A percentile compares a stretch with the other conserved stretches of the same genome.
phyloP scores from a whole-genome alignment of 1,139 yeast genomes.

The Protomyces macrosporus region DNA sequence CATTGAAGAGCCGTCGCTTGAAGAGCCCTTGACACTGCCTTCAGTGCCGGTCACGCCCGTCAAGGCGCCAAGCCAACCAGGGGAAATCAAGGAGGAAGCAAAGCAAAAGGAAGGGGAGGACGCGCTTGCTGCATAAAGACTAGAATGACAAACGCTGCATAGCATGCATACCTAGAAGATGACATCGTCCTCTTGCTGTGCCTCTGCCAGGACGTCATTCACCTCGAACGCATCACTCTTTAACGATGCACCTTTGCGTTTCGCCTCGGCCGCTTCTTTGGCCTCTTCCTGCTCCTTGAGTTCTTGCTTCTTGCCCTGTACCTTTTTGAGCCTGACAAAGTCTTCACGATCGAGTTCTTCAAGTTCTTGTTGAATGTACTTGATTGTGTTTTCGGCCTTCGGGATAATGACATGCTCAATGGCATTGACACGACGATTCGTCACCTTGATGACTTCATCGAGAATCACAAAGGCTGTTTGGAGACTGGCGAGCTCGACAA shows the following conservation, averaged over 20 bases:
- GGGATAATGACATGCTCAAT: slow-evolving; percentile 98
- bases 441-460: slow-evolving; percentile 95
- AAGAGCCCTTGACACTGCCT: background rate
- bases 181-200: slow-evolving; percentile 30
- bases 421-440: slow-evolving; percentile 97
- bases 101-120: background rate
- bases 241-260: background rate
- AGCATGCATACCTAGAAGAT: slow-evolving; percentile 24
- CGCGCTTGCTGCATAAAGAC: background rate
- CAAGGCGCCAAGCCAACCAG: background rate
- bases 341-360: slow-evolving; percentile 98
- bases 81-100: background rate
- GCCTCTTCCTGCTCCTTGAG: slow-evolving; percentile 62
- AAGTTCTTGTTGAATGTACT: slow-evolving; percentile 87
- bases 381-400: slow-evolving; percentile 91
- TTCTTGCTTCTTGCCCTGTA: slow-evolving; percentile 89
- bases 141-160: background rate
- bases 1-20: background rate
- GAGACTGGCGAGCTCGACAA: slow-evolving; percentile 89
- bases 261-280: slow-evolving; percentile 37
- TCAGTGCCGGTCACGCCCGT: background rate
- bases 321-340: slow-evolving; percentile 91
- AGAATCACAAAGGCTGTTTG: slow-evolving; percentile 88
- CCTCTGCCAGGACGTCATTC: slow-evolving; percentile 22
- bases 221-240: slow-evolving; percentile 8